Percentiles rank a stretch among this genome's conserved stretches.
phyloP scores from a whole-genome alignment of 306 rosid species.

The Dryas octopetala region DNA sequence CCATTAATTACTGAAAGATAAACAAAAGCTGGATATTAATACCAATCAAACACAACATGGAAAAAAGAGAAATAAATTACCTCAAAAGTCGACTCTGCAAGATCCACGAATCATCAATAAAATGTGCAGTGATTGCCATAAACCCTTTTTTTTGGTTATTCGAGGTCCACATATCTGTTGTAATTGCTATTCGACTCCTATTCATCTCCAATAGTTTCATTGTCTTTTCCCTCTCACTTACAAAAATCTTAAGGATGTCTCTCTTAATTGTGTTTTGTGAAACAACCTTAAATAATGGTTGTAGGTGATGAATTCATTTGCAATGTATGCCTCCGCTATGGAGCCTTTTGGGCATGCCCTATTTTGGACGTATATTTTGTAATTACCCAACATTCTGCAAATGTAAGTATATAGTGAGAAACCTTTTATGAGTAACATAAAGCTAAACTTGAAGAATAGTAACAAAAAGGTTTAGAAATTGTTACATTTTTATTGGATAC shows the following conservation, averaged over 20 bases:
- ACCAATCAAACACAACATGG: no score
- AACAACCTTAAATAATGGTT: background rate
- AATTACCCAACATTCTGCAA: no score
- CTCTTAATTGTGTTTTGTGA: background rate
- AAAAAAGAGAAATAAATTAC: background rate
- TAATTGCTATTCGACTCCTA: background rate
- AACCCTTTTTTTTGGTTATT: background rate
- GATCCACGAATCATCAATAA: background rate
- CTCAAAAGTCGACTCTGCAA: background rate
- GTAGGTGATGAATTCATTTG: background rate
- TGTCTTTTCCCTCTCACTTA: background rate
- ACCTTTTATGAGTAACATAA: no score
- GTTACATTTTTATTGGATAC: no score
- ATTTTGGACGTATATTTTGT: no score
- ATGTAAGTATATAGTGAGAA: no score
- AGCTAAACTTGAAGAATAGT: no score
- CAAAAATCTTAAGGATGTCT: slow-evolving; percentile 1
- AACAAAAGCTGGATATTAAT: no score
- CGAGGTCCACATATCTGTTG: slow-evolving; percentile 1
- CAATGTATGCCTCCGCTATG: no score
- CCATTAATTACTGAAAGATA: no score
- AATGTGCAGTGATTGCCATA: background rate
- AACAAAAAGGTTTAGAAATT: no score
- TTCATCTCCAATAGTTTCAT: background rate
- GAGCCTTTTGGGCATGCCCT: no score